Evolutionary conservation across 1,284 basidiomycete species (phyloP).

Genomic region (Leccinum solheimii): DNA sequence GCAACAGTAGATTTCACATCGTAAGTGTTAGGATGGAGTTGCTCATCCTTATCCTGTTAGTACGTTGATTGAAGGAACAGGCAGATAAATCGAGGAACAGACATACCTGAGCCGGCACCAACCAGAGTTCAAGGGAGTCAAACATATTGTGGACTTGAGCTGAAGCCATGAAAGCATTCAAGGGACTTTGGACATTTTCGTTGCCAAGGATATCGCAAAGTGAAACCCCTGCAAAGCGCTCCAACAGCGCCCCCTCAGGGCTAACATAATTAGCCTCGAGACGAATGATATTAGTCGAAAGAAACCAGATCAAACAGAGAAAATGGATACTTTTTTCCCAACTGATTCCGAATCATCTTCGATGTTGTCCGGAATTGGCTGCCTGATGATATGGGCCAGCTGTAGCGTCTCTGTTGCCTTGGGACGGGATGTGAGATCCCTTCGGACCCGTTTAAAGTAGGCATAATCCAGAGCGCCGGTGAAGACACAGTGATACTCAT

Average conservation of each 20-base stretch:
- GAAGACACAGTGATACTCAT: not conserved
- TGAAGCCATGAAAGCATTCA: not conserved
- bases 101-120: not conserved
- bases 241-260: not conserved
- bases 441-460: too few species aligned
- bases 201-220: not conserved
- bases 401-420: not conserved
- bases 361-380: not conserved
- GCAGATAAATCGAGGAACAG: not conserved
- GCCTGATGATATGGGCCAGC: not conserved
- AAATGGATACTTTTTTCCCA: not conserved
- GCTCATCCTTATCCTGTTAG: not conserved
- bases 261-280: not conserved
- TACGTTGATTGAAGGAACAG: not conserved
- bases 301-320: not conserved
- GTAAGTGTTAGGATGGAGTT: not conserved
- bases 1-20: not conserved
- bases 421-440: too few species aligned
- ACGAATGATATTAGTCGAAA: not conserved
- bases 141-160: not conserved
- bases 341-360: not conserved
- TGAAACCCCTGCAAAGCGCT: not conserved
- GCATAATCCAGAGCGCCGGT: not conserved
- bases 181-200: not conserved
- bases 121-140: not conserved